A percentile compares a stretch with the other conserved stretches of the same genome.
These are phyloP conservation scores for Fusarium continuum DNA, from an alignment of 2,329 filamentous ascomycete genomes.

Conservation along the genomic window DNA sequence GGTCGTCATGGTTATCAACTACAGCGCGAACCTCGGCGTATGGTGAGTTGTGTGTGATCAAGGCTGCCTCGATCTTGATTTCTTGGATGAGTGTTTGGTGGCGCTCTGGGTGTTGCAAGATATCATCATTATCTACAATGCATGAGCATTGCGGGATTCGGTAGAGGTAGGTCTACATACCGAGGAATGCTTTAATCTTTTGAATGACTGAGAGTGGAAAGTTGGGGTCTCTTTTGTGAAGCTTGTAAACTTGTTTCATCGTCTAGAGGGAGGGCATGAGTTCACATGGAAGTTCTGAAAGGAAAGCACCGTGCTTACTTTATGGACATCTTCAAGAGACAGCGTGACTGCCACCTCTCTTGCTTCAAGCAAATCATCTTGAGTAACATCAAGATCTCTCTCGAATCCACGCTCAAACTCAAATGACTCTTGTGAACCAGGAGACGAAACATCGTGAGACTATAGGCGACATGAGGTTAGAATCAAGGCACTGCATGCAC, in stretches of 20 bases:
- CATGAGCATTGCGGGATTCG: background rate
- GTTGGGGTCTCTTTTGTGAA: constrained; percentile 51
- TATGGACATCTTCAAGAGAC: constrained; percentile 47
- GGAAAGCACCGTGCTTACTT: constrained; percentile 24
- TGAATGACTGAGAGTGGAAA: constrained; percentile 49
- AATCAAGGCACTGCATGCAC: too few relatives aligned
- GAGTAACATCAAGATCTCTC: constrained; percentile 50
- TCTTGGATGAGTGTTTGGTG: constrained; percentile 55
- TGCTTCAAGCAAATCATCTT: constrained; percentile 56
- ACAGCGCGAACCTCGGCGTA: constrained; percentile 65
- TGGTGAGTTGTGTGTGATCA: constrained; percentile 63
- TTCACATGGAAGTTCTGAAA: too few relatives aligned
- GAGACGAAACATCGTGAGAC: background rate
- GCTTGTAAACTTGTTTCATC: constrained; percentile 47
- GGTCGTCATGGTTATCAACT: constrained; percentile 63
- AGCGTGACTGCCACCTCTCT: constrained; percentile 50
- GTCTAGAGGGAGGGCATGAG: too few relatives aligned
- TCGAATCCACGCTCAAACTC: constrained; percentile 7
- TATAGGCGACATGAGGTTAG: background rate
- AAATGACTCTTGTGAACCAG: background rate
- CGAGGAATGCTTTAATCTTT: constrained; percentile 50
- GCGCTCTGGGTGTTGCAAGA: constrained; percentile 50
- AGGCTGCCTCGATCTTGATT: constrained; percentile 61
- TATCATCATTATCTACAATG: constrained; percentile 42
- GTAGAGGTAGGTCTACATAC: constrained; percentile 31